Evolutionary conservation across 2,329 filamentous ascomycete genomes (phyloP), one percentile per base, ranked within the genome.

Genomic region (Hymenoscyphus occultus): DNA sequence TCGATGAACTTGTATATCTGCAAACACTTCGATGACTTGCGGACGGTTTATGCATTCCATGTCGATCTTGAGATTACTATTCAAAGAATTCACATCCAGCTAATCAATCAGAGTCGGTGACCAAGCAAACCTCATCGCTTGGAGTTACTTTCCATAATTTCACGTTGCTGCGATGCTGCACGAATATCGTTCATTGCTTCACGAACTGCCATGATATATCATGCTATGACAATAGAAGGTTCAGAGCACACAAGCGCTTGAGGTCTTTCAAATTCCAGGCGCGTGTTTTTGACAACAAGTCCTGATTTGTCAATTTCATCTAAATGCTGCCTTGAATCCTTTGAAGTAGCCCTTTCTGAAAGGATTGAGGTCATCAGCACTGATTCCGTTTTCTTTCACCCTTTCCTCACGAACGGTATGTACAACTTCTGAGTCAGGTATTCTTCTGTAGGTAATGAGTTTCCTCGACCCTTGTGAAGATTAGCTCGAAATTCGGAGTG

Each of bases 391-490:
- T 51, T 75, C 77, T 57, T 78, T 76, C 6, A 74, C 70, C 61
- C 73, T 73, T 68, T 75, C 68, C 58, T 71, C 68, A 28, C 69
- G 68, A 40, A 60, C 62, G 64, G 70, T 71, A 63, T 67, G 59
- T 31, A 77, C 81, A 7, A 91, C 82, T 40, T 83, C 79, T 12
- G 74, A 79, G 70, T 92, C 87, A 0, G 84, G 82, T 22, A 91
- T 79, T 61, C 93, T 85, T 56, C 87, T 84, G 76, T 98, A 98
- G 0, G 93, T 96, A 61, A 98, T 90, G 42, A 99, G 81, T 69
- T 92, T 85, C 66, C 95, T 86, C 22, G 93, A 95, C 95, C 93
- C 90, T 93, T 59, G 10, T 40, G 40, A 16, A 2, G 14, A 31
- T 74, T 64, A 74, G 70, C 39, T 58, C 22, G 54, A 31, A n/a